Base-by-base conservation (phyloP, 1,139 yeast genomes). In the Hemisphaericaspora xylofermentans region DNA sequence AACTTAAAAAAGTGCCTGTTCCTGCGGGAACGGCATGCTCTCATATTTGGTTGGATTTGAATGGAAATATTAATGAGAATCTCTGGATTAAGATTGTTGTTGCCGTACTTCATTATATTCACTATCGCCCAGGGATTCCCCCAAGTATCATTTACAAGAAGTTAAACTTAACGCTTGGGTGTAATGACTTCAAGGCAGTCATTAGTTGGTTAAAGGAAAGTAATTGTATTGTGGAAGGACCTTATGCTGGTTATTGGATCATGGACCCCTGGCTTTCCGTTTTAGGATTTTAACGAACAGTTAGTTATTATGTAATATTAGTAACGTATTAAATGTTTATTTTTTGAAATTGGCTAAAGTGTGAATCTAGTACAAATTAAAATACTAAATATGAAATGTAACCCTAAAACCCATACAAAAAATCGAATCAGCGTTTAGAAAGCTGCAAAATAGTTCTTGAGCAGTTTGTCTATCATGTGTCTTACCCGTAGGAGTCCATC, bases 41-140 rank as follows among this genome's bases (percentile, higher is more conserved):
- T 1, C 77, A 77, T 38, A 61, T 86, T 9, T 88, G 96, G 96
- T 68, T 86, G 8, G 86, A 83, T 50, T 60, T 83, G 26, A 60
- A 69, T 33, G 94, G 95, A 1, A 61, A 70, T 22, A 70, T 87
- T 19, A 80, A 84, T 49, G 63, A 61, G 19, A 58, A 60, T 0
- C 59, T 86, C n/a, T 88, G 95, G 91, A 61, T 63, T 10, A 74
- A 71, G 41, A 57, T 83, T 0, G 59, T 84, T 0, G 62, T 72
- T 22, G 68, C 78, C n/a, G 47, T 80, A 0, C 45, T 82, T 1
- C 63, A 71, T 43, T 70, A 69, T 37, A 57, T 86, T n/a, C 68
- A 82, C 12, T 75, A 80, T 54, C 68, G 79, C 39, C 96, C 96
- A 0, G 95, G 95, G 2, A 68, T 82, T 5, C 66, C 78, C 2